These are phyloP conservation scores for Nyctanthes arbortristis DNA, from an alignment of 257 asterid species.

Conservation along the genomic window DNA sequence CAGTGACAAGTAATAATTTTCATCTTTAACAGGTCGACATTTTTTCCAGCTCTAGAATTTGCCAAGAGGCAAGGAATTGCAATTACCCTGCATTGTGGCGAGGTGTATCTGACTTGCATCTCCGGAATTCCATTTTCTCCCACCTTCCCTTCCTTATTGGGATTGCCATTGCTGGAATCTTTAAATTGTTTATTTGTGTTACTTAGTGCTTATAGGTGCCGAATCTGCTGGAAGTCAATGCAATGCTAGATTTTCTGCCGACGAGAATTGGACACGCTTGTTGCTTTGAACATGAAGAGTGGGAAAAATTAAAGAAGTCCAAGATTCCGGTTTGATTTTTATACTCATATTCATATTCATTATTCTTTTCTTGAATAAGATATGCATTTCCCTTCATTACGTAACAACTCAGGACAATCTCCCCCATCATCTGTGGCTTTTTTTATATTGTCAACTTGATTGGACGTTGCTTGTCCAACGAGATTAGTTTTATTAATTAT, in stretches of 20 bases:
- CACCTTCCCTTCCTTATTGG: background rate
- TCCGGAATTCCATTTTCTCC: too few species aligned
- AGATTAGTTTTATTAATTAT: background rate
- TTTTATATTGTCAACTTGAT: background rate
- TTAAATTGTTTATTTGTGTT: conserved; percentile 38
- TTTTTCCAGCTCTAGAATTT: conserved; percentile 77
- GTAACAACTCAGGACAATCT: background rate
- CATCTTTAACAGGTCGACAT: conserved; percentile 56
- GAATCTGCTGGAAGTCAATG: conserved; percentile 67
- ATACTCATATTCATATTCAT: conserved; percentile 17
- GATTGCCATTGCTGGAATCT: conserved; percentile 17
- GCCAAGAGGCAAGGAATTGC: conserved; percentile 80
- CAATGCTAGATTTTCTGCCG: conserved; percentile 85
- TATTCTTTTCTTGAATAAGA: conserved; percentile 14
- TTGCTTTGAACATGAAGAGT: conserved; percentile 71
- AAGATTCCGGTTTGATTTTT: conserved; percentile 65
- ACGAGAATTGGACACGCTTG: conserved; percentile 97
- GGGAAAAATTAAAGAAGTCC: conserved; percentile 55
- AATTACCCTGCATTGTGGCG: conserved; percentile 91
- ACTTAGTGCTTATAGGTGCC: conserved; percentile 85
- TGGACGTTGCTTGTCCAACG: background rate
- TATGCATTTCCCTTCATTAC: background rate
- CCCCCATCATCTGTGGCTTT: background rate
- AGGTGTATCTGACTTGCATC: conserved; percentile 63
- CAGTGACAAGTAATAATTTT: conserved; percentile 20